Evolutionary conservation across 352 stramenopile genomes (phyloP).

Genomic region (Phytopythium cucurbitacearum): DNA sequence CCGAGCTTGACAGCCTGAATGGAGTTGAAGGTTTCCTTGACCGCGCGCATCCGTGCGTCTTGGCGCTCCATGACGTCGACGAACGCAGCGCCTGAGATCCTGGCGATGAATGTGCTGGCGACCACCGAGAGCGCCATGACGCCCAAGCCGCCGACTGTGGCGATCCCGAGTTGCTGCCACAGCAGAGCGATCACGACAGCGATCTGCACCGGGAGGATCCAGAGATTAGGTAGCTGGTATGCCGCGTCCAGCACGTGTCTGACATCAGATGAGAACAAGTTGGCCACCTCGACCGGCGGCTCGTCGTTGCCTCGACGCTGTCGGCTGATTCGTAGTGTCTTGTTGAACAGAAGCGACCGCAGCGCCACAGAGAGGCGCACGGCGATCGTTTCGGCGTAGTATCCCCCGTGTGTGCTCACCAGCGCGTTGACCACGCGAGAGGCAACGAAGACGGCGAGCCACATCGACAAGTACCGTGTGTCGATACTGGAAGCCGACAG

Average conservation of each 20-base stretch:
- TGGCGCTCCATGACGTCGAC: conserved; percentile 75
- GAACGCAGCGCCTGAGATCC: conserved; percentile 39
- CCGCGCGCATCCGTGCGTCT: conserved; percentile 86
- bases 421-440: conserved; percentile 63
- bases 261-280: conserved; percentile 33
- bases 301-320: conserved; percentile 11
- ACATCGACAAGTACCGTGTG: neutral
- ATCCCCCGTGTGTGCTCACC: conserved; percentile 17
- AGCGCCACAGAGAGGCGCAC: conserved; percentile 18
- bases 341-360: conserved; percentile 30
- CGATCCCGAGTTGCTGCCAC: conserved; percentile 19
- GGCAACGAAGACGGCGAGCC: conserved; percentile 12
- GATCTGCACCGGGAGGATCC: conserved; percentile 38
- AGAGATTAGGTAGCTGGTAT: conserved; percentile 38
- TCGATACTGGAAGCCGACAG: neutral
- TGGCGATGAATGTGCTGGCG: conserved; percentile 43
- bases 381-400: conserved; percentile 21
- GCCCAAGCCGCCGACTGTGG: conserved; percentile 32
- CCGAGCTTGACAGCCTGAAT: conserved; percentile 97
- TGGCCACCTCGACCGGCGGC: conserved; percentile 22
- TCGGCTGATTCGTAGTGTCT: conserved; percentile 19
- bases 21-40: conserved; percentile 86
- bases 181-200: conserved; percentile 28
- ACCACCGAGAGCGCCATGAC: conserved; percentile 24
- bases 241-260: conserved; percentile 23